Evolutionary conservation across 192 early-diverging fungal genomes (phyloP).

Genomic region (Piromyces finnis): DNA sequence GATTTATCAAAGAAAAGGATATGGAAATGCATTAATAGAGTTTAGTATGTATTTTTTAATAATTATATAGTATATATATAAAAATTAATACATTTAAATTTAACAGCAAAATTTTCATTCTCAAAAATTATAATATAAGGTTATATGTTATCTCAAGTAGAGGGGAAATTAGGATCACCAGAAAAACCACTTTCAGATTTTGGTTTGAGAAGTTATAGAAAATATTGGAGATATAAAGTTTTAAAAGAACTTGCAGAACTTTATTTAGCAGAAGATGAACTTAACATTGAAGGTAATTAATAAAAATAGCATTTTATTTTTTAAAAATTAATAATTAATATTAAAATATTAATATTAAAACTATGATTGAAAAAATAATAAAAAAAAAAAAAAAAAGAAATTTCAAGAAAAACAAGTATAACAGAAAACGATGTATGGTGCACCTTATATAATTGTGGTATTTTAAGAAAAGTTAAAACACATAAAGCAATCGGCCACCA

Average conservation of each 20-base stretch:
- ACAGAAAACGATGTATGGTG: neutral
- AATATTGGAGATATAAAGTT: conserved; percentile 65
- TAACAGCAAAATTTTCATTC: too few relatives aligned
- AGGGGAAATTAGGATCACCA: conserved; percentile 57
- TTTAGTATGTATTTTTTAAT: conserved; percentile 44
- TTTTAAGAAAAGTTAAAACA: neutral
- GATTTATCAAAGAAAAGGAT: conserved; percentile 67
- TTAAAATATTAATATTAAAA: too few relatives aligned
- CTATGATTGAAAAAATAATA: too few relatives aligned
- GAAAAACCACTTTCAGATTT: conserved; percentile 77
- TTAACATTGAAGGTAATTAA: neutral
- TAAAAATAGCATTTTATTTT: too few relatives aligned
- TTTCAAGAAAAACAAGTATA: neutral
- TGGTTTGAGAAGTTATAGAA: conserved; percentile 58
- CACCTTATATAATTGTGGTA: neutral
- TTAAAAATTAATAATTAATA: too few relatives aligned
- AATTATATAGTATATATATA: neutral
- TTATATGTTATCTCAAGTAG: conserved; percentile 56
- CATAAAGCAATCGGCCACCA: neutral
- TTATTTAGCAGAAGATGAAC: neutral
- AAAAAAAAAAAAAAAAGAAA: neutral
- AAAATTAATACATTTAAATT: too few relatives aligned
- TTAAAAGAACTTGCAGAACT: conserved; percentile 13
- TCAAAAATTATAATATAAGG: conserved; percentile 15
- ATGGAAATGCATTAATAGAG: conserved; percentile 75